phyloP scores from a whole-genome alignment of 208 protist species.

The Trypanosoma avium region DNA sequence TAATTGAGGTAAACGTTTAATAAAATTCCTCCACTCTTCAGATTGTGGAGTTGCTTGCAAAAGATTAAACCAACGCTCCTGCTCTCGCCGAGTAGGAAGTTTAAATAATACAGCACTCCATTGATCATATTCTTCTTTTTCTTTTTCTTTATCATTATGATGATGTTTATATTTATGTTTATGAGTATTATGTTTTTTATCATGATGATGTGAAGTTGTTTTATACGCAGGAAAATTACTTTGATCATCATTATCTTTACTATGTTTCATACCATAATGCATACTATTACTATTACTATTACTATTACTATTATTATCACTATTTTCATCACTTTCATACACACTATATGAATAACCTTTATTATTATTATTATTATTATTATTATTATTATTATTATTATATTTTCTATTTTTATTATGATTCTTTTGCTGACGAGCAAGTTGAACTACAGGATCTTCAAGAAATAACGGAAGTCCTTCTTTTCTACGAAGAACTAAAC shows the following conservation, averaged over 20 bases:
- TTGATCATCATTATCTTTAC: neutral
- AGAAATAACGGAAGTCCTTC: conserved; percentile 58
- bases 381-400: conserved; percentile 7
- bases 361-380: neutral
- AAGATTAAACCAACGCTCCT: conserved; percentile 85
- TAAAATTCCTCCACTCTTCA: conserved; percentile 61
- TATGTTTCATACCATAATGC: too few species aligned
- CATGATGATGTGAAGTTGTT: too few species aligned
- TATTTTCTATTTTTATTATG: conserved; percentile 14
- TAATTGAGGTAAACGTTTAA: conserved; percentile 54
- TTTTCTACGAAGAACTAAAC: conserved; percentile 46
- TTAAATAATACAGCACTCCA: conserved; percentile 73
- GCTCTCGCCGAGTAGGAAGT: conserved; percentile 70
- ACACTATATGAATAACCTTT: too few species aligned
- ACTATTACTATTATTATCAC: neutral
- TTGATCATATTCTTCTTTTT: neutral
- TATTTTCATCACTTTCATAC: conserved; percentile 17
- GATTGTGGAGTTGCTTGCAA: conserved; percentile 63
- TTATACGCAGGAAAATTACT: too few species aligned
- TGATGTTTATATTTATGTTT: neutral
- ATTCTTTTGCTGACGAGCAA: conserved; percentile 21
- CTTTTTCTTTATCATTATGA: neutral
- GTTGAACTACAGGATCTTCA: conserved; percentile 41
- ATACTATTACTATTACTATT: neutral
- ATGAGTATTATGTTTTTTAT: neutral